Evolutionary conservation across 2,329 filamentous ascomycete genomes (phyloP), one percentile per base, ranked within the genome.

Genomic region (Esteya vermicola): DNA sequence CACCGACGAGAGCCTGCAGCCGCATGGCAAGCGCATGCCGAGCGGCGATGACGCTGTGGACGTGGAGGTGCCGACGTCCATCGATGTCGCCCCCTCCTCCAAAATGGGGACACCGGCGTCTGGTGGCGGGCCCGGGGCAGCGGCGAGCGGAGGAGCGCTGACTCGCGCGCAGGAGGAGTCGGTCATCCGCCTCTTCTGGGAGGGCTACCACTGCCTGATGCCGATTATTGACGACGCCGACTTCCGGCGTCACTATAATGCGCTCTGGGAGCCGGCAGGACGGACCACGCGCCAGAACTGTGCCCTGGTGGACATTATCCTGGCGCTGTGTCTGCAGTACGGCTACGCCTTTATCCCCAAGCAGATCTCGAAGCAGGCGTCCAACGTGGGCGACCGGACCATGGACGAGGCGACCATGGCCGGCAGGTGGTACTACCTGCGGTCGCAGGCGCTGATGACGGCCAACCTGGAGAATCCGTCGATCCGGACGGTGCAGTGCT

Each of bases 261-360:
- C 61, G 1, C 51, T 68, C 7, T 65, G 62, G 59, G 50, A 41
- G 42, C 43, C 46, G 1, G 38, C 47, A n/a, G n/a, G n/a, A 4
- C 45, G 48, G 10, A 40, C 27, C 4, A 13, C 43, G 9, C 43
- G 41, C 9, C 58, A 67, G 6, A 59, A 59, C 39, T 72, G 66
- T 3, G 57, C 68, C 4, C 54, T 72, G 1, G 63, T 68, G 1
- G 69, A 72, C 43, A 69, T 71, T 18, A 52, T 71, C 27, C 49
- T 72, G 8, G 68, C 68, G 0, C 43, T 72, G 13, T 67, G 63
- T 45, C 64, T 72, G 55, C 68, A 72, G 50, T 63, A 64, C 28
- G 61, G 61, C 19, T 52, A 54, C 12, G 40, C 52, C 2, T 51
- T 53, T 28, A 50, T 50, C 41, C 48, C 56, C 41, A 16, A n/a